Evolutionary conservation across 805 yeast genomes (phyloP), one percentile per base, ranked within the genome.

Genomic region (Hemisphaericaspora nanyangensis): DNA sequence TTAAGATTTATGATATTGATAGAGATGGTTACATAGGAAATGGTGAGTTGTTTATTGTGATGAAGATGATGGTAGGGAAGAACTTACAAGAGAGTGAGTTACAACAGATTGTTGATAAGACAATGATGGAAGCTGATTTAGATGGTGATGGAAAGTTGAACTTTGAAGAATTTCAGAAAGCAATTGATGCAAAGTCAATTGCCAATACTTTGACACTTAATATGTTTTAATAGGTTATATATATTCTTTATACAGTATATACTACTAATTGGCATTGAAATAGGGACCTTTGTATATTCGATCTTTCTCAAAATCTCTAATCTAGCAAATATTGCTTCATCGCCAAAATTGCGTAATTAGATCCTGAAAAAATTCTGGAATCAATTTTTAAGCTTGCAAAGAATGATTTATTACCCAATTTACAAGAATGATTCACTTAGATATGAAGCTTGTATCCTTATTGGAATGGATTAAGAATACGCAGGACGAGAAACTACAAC

Each of bases 1-100:
- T 93, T 65, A 85, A 82, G 54, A 88, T 93, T 15, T 93, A 93
- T 56, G 99, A 93, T 57, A 88, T 93, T 46, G 99, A 93, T 61
- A 74, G 88, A 40, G 99, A 93, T 58, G 99, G 99, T 0, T 89
- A 56, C 57, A 87, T 93, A 27, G 90, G 97, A 3, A 91, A 91
- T 56, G 99, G 99, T 17, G 99, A 93, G 63, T 62, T 93, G 40
- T 93, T 83, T 54, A 72, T 91, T 29, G 98, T 93, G 29, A 70
- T 93, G 65, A 86, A 93, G 62, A 85, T 87, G 78, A 93, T 93
- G 99, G 99, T 95, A 19, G 99, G 98, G 1, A 82, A 80, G 50
- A 89, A 93, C 54, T 65, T 95, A 41, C 83, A 80, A 45, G 95
- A 86, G 43, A 79, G 78, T 19, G 96, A 93, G 54, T 72, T 93